These are phyloP conservation scores for Veloboletus limbatus DNA, from an alignment of 1,284 basidiomycete species.

Conservation along the genomic window DNA sequence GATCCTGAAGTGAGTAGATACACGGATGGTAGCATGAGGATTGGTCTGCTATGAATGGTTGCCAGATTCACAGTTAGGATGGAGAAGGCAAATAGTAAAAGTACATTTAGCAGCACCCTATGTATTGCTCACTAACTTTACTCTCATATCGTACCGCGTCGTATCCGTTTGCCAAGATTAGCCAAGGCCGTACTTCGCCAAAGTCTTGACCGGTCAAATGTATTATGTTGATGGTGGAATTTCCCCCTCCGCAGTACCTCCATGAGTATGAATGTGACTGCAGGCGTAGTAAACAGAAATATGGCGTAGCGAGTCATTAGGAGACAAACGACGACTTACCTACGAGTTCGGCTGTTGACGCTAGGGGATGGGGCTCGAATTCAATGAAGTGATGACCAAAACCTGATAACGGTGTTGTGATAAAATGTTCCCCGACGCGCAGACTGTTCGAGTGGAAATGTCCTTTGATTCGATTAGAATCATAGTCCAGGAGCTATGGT, in stretches of 20 bases:
- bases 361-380: conserved; percentile 41
- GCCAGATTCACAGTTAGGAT: conserved; percentile 12
- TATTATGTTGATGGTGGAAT: conserved; percentile 45
- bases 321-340: conserved; percentile 30
- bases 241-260: conserved; percentile 54
- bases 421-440: conserved; percentile 31
- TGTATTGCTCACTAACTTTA: neutral
- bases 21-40: neutral
- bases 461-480: conserved; percentile 44
- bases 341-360: conserved; percentile 48
- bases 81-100: conserved; percentile 3
- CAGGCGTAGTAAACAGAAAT: conserved; percentile 5
- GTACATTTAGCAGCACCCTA: neutral
- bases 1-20: neutral
- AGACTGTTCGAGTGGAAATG: conserved; percentile 48
- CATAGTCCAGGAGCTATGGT: conserved; percentile 45
- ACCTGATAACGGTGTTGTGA: conserved; percentile 39
- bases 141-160: conserved; percentile 43
- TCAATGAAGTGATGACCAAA: conserved; percentile 48
- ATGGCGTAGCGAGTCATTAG: neutral
- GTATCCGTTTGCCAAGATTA: conserved; percentile 40
- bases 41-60: conserved; percentile 1
- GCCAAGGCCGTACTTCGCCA: conserved; percentile 45
- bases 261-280: conserved; percentile 58
- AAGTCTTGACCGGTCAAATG: conserved; percentile 42